Evolutionary conservation across 306 rosid genomes (phyloP).

Genomic region (Fragaria nilgerrensis): DNA sequence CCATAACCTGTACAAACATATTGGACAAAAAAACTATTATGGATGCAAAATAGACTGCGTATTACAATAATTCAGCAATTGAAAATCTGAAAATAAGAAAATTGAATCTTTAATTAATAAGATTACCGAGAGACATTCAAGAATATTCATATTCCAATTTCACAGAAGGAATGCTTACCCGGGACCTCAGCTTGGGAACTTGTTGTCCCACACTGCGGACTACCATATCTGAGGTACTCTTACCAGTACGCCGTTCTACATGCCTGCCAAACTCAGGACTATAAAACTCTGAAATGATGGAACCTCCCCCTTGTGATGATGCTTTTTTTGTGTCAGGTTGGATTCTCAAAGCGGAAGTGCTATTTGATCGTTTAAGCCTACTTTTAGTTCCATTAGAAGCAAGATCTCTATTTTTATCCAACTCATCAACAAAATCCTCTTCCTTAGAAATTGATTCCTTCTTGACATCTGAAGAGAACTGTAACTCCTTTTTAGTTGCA

Average conservation of each 20-base stretch:
- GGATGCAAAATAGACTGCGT: slow-evolving; percentile 10
- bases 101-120: slow-evolving; percentile 3
- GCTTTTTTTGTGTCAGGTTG: slow-evolving; percentile 39
- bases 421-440: slow-evolving; percentile 39
- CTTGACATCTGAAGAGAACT: slow-evolving; percentile 33
- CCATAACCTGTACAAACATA: slow-evolving; percentile 68
- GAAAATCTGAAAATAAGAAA: slow-evolving; percentile 14
- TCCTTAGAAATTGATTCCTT: slow-evolving; percentile 33
- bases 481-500: slow-evolving; percentile 34
- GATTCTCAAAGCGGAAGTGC: slow-evolving; percentile 60
- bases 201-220: slow-evolving; percentile 54
- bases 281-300: slow-evolving; percentile 73
- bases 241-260: slow-evolving; percentile 43
- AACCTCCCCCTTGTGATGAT: slow-evolving; percentile 36
- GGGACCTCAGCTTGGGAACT: slow-evolving; percentile 79
- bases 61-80: slow-evolving; percentile 14
- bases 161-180: slow-evolving; percentile 57
- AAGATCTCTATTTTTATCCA: slow-evolving; percentile 29
- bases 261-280: slow-evolving; percentile 54
- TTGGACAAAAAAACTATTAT: slow-evolving; percentile 27
- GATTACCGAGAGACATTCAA: not conserved
- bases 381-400: slow-evolving; percentile 39
- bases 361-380: slow-evolving; percentile 69
- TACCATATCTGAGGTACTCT: slow-evolving; percentile 59
- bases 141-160: slow-evolving; percentile 16